Conservation (phyloP, 805 yeast genomes). For the Saccharomyces mikatae region DNA sequence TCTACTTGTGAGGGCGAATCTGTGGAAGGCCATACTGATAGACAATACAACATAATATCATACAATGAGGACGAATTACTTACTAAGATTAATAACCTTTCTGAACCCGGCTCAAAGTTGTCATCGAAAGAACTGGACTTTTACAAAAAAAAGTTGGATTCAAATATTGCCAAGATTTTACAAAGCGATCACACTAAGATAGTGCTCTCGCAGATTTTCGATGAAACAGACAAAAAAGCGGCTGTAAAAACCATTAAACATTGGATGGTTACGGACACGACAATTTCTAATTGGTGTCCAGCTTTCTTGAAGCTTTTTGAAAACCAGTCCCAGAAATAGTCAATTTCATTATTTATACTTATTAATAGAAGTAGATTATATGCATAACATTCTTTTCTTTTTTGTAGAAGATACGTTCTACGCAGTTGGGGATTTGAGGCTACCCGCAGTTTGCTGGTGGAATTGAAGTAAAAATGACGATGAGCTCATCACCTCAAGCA, state of each 20-base stretch:
- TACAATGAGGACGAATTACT: slow-evolving; percentile 15
- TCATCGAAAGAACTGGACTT: slow-evolving; percentile 37
- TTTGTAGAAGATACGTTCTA: not conserved
- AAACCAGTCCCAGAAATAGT: slow-evolving; percentile 11
- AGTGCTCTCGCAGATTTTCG: slow-evolving; percentile 22
- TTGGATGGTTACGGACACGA: slow-evolving; percentile 51
- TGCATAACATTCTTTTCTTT: not conserved
- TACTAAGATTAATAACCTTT: slow-evolving; percentile 18
- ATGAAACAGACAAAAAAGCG: slow-evolving; percentile 15
- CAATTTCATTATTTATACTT: not conserved
- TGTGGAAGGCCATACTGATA: not conserved
- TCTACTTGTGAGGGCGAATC: not conserved
- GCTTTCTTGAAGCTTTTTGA: slow-evolving; percentile 54
- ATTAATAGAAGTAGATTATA: slow-evolving; percentile 1
- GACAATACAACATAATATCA: not conserved
- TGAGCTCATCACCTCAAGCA: not conserved
- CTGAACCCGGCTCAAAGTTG: slow-evolving; percentile 27
- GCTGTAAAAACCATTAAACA: slow-evolving; percentile 35
- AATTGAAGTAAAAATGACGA: not conserved
- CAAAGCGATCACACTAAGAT: slow-evolving; percentile 23
- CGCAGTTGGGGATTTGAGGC: too few species aligned
- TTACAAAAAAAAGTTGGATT: slow-evolving; percentile 36
- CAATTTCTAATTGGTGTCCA: slow-evolving; percentile 58
- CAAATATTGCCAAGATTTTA: slow-evolving; percentile 21
- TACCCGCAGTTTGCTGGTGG: not conserved